Evolutionary conservation across 164 flowering plant genomes (phyloP), one percentile per base, ranked within the genome.

Genomic region (Dillenia turbinata): DNA sequence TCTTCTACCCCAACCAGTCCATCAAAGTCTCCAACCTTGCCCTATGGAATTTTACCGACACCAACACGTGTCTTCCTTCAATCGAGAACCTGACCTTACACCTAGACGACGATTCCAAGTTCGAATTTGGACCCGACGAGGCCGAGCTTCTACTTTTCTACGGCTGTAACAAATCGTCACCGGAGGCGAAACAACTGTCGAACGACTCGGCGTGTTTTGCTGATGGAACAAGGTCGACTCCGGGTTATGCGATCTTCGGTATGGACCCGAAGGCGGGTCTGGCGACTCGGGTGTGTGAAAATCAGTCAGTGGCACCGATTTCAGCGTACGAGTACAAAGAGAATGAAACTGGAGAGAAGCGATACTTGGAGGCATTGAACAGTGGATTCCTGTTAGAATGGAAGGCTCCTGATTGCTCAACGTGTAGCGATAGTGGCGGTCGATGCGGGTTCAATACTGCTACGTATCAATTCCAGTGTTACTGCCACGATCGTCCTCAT

Each of bases 371-470:
- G 22, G 40, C 75, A 13, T 16, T 84, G 71, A 62, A 46, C 5
- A 70, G 67, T 24, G 90, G 94, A 50, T 75, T 87, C 61, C 26
- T 44, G 66, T 33, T 85, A 74, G 17, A 72, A 2, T 85, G 88
- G 88, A 70, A 7, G 10, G 81, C 72, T 2, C 68, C 57, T 44
- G 54, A 77, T 43, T 87, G 93, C 73, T 66, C 51, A 47, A 49
- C 10, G 16, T 87, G 93, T 68, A 51, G 22, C 47, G 43, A 2
- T 43, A 72, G 69, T 46, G 72, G 72, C 1, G 83, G 87, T 16
- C 70, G 57, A 24, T 85, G 90, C 48, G 90, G 90, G 0, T 19
- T 19, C 22, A 19, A 19, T 19, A 9, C 44, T 8, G 2, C 24
- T 0, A 24, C 15, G 9, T 64, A 62, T 13, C 65, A 59, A 33